Conservation (phyloP, 2,329 filamentous ascomycete genomes). For the Fusarium xylarioides region DNA sequence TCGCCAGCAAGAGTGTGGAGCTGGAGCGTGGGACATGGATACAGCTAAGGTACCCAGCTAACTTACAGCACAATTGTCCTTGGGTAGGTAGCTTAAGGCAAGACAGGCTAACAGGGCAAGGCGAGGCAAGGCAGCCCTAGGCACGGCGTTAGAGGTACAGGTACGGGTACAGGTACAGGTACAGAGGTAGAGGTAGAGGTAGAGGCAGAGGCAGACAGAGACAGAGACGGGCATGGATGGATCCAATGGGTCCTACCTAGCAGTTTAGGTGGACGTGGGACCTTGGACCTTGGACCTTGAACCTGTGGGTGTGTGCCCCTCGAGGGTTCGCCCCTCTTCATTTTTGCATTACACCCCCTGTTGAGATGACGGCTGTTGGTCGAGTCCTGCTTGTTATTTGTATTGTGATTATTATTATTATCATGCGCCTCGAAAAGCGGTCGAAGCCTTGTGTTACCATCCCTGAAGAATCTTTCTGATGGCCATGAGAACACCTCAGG, state of each 20-base stretch:
- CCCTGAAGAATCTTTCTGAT: constrained; percentile 13
- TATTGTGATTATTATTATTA: constrained; percentile 30
- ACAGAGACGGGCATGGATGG: constrained; percentile 22
- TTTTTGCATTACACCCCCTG: constrained; percentile 39
- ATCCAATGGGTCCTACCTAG: background rate
- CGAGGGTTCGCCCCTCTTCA: constrained; percentile 21
- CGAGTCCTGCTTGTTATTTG: constrained; percentile 31
- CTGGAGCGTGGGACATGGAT: constrained; percentile 36
- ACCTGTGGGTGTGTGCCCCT: constrained; percentile 42
- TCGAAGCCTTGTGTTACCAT: constrained; percentile 39
- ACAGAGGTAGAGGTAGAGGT: background rate
- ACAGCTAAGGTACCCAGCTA: constrained; percentile 12
- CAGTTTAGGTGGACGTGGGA: constrained; percentile 20
- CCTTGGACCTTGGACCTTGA: background rate
- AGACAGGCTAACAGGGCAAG: constrained; percentile 6
- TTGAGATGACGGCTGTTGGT: constrained; percentile 35
- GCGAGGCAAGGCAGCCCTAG: constrained; percentile 7
- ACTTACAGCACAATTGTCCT: constrained; percentile 13
- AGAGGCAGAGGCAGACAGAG: background rate
- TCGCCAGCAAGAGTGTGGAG: constrained; percentile 42
- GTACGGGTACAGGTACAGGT: background rate
- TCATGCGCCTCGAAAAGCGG: constrained; percentile 39
- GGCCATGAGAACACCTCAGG: constrained; percentile 1
- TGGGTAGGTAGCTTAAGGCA: background rate
- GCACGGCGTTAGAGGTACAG: constrained; percentile 23